Base-by-base conservation (phyloP, 768 basidiomycete genomes). In the Coprinopsis sp. region DNA sequence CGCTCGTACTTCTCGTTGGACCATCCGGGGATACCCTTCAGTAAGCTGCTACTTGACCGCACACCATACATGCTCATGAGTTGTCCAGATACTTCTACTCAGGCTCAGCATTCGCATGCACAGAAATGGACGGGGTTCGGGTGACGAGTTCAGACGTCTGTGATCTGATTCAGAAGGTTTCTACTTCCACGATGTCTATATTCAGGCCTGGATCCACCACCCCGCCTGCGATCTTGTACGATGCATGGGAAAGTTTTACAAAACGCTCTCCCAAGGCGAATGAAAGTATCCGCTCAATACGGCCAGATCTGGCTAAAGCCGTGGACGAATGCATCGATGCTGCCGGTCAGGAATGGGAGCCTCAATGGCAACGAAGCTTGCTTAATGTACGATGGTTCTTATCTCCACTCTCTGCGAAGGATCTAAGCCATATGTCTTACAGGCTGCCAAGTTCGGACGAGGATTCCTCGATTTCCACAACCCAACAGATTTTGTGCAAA, bases 361-460 rank as follows among this genome's bases (percentile, higher is more conserved):
- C 87, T 3, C 71, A 80, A 56, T 95, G 91, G 91, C 94, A 96
- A 59, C 81, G 87, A 41, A 78, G 78, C 29, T 74, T 98, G 37
- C 72, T 98, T 16, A 89, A 82, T 60, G 93, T 92, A 51, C 54
- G 76, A 60, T 30, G 49, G 48, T 8, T 29, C 25, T 29, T 19
- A n/a, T 48, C 44, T 39, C 31, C 38, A 16, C 18, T 12, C 10
- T 24, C 2, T 19, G 16, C 45, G 38, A 24, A 43, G 7, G 13
- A 16, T 37, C 16, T 49, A 29, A 28, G 49, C 31, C 18, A 38
- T 16, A 24, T 28, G 13, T 28, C 10, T 34, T 24, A 1, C 54
- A 95, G 90, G 92, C 94, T n/a, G 95, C 95, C 6, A 93, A 93
- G 61, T 97, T 95, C 58, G 96, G 95, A 1, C 80, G 92, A 50